Percentiles rank a stretch among this genome's conserved stretches.
phyloP scores from a whole-genome alignment of 1,284 basidiomycete species.

The Heterobasidion annosum region DNA sequence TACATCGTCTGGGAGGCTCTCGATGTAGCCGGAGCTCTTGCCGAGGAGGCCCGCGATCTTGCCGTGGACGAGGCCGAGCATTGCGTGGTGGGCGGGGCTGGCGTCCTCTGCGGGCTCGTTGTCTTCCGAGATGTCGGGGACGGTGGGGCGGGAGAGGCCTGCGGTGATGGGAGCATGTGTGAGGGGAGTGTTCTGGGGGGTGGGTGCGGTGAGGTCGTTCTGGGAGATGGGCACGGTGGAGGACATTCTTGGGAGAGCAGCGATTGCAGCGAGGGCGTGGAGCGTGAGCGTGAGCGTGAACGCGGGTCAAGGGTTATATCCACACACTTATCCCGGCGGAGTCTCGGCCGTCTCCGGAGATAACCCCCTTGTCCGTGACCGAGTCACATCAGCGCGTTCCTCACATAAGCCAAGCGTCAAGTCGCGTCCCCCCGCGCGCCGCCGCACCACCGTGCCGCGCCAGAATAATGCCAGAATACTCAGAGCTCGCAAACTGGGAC shows the following conservation, averaged over 20 bases:
- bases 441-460: too few species aligned
- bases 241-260: constrained; percentile 29
- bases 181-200: constrained; percentile 77
- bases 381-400: too few species aligned
- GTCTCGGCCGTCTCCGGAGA: neutral
- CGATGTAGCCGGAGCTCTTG: constrained; percentile 80
- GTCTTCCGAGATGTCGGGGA: constrained; percentile 64
- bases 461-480: constrained; percentile 8
- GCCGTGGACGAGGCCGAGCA: constrained; percentile 53
- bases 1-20: constrained; percentile 76
- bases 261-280: neutral
- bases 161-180: constrained; percentile 58
- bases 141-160: constrained; percentile 58
- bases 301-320: too few species aligned
- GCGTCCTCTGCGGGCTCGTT: constrained; percentile 46
- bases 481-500: constrained; percentile 20
- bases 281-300: too few species aligned
- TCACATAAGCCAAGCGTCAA: too few species aligned
- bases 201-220: constrained; percentile 53
- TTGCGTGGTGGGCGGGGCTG: constrained; percentile 26
- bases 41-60: constrained; percentile 66
- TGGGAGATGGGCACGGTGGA: constrained; percentile 35
- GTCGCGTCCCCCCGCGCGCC: too few species aligned
- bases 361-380: neutral
- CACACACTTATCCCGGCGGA: neutral